Evolutionary conservation across 306 rosid genomes (phyloP), one percentile per base, ranked within the genome.

Genomic region (Urtica urens): DNA sequence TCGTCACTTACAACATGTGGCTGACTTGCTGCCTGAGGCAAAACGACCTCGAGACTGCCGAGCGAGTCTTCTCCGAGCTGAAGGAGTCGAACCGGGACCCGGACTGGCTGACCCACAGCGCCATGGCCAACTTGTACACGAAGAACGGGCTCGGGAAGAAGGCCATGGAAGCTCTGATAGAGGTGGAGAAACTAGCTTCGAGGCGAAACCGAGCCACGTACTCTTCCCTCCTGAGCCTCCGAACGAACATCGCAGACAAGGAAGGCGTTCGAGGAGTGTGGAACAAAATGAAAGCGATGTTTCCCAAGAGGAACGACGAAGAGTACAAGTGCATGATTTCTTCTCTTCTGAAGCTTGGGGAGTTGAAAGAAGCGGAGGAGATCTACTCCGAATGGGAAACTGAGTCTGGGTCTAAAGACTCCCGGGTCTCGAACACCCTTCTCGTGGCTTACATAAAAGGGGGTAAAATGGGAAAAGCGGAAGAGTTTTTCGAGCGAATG

Each of bases 251-350:
- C 73, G 92, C 92, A 59, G 87, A 77, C 48, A 68, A 69, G 56
- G 85, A 75, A 60, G 95, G 75, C 48, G 76, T 84, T 70, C 45
- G 22, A 23, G 72, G 82, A 64, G 61, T 77, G 48, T 85, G 93
- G 95, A 63, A 74, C 63, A 85, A 77, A 68, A 74, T 85, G 83
- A 75, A 77, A 52, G 40, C 61, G 6, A 54, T 42, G 12, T 85
- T 76, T 63, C 83, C 74, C 18, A 79, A 84, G 71, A 71, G 81
- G 95, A 77, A 60, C 55, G 94, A 90, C 48, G 62, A 60, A 12
- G 95, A 90, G 71, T 81, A 90, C 14, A 52, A 60, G 59, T 90
- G 95, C 73, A 77, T 90, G 92, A 60, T 90, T 35, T 73, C 94
- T 23, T 90, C 99, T 7, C 76, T 85, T 29, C 76, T 79, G 64